Conservation (phyloP, 768 basidiomycete genomes). For the Lactarius quietus region DNA sequence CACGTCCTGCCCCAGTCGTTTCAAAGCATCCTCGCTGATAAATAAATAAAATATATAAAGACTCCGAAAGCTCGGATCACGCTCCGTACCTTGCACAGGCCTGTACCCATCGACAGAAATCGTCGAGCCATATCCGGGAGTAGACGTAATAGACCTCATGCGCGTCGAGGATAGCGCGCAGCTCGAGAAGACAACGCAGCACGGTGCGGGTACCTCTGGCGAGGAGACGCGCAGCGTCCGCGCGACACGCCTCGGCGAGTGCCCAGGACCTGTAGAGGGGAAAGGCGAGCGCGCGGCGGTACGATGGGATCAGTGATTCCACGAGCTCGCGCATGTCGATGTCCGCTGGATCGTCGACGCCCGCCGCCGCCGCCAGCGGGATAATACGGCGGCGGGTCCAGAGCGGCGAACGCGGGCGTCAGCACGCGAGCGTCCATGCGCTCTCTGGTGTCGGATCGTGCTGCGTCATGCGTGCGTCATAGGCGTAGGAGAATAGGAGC, state of each 20-base stretch:
- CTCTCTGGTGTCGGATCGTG: conserved; percentile 84
- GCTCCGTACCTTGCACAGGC: conserved; percentile 57
- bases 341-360: background rate
- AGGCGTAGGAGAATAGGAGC: conserved; percentile 75
- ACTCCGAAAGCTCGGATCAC: background rate
- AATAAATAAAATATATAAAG: background rate
- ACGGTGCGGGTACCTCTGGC: conserved; percentile 58
- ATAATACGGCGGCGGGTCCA: conserved; percentile 68
- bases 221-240: conserved; percentile 59
- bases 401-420: conserved; percentile 75
- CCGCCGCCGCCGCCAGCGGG: background rate
- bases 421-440: conserved; percentile 80
- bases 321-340: conserved; percentile 46
- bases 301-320: conserved; percentile 55
- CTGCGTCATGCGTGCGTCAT: conserved; percentile 75
- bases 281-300: conserved; percentile 71
- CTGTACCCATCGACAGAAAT: conserved; percentile 81
- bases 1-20: conserved; percentile 44
- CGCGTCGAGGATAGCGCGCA: conserved; percentile 71
- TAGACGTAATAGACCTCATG: conserved; percentile 89
- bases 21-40: conserved; percentile 54
- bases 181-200: conserved; percentile 62
- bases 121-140: conserved; percentile 82
- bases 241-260: conserved; percentile 63
- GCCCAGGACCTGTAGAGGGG: conserved; percentile 78